Percentiles rank a stretch among this genome's conserved stretches.
Conservation (phyloP, 805 yeast genomes). For the Schizosaccharomyces octosporus region DNA sequence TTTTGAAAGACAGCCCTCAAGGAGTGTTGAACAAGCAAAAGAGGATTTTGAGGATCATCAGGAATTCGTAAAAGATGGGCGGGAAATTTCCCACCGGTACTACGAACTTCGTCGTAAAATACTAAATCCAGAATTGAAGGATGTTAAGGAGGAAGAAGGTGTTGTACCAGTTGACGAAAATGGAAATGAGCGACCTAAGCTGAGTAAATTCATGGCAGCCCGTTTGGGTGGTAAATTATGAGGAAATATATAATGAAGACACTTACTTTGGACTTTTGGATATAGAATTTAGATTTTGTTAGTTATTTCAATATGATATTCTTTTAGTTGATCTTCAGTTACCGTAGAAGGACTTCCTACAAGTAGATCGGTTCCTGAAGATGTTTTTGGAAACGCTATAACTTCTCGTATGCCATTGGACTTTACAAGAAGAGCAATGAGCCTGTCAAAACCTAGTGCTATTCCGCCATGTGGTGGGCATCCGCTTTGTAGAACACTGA, state of each 20-base stretch:
- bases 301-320: constrained; percentile 17
- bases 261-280: not conserved
- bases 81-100: not conserved
- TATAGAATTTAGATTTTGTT: not conserved
- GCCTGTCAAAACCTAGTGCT: constrained; percentile 82
- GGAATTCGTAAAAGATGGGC: not conserved
- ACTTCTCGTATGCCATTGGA: constrained; percentile 66
- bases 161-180: not conserved
- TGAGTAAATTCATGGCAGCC: not conserved
- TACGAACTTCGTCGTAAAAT: not conserved
- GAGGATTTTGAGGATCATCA: not conserved
- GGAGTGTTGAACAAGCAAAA: not conserved
- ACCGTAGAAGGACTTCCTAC: constrained; percentile 67
- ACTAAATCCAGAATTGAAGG: not conserved
- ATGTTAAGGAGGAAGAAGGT: not conserved
- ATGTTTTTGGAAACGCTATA: constrained; percentile 85
- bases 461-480: constrained; percentile 98
- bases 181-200: not conserved
- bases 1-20: not conserved
- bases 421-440: constrained; percentile 76
- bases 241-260: no score
- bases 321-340: constrained; percentile 22
- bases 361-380: constrained; percentile 66
- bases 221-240: not conserved
- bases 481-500: constrained; percentile 62